Evolutionary conservation across 2,329 filamentous ascomycete genomes (phyloP).

Genomic region (Trichoderma gracile): DNA sequence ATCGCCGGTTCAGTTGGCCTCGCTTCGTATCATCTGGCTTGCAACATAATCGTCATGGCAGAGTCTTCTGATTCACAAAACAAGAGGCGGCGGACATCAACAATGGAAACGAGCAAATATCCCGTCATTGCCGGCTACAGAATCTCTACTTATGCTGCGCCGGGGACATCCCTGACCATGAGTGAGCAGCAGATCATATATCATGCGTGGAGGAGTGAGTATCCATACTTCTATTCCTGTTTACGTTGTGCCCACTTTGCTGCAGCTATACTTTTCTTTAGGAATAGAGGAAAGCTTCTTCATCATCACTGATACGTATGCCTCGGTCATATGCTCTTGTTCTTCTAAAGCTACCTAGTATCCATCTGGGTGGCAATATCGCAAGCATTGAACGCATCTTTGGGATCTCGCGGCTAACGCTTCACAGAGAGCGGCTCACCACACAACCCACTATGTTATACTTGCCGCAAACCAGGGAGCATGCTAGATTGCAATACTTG

Average conservation of each 20-base stretch:
- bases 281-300: too few species aligned
- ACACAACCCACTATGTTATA: constrained; percentile 11
- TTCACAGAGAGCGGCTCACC: constrained; percentile 12
- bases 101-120: constrained; percentile 2
- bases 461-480: constrained; percentile 12
- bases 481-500: background rate
- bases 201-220: constrained; percentile 13
- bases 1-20: too few species aligned
- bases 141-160: constrained; percentile 4
- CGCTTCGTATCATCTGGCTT: background rate
- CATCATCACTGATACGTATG: background rate
- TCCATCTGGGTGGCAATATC: background rate
- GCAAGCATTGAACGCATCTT: background rate
- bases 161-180: constrained; percentile 9
- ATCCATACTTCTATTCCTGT: background rate
- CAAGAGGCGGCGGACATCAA: constrained; percentile 4
- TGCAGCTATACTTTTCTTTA: too few species aligned
- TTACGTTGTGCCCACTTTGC: too few species aligned
- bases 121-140: constrained; percentile 16
- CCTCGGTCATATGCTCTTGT: background rate
- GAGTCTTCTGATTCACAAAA: constrained; percentile 1
- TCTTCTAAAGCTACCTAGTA: background rate
- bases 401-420: background rate
- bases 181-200: constrained; percentile 13
- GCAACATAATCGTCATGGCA: background rate